Base-by-base conservation (phyloP, 2,329 filamentous ascomycete genomes). In the Alternaria sp. region DNA sequence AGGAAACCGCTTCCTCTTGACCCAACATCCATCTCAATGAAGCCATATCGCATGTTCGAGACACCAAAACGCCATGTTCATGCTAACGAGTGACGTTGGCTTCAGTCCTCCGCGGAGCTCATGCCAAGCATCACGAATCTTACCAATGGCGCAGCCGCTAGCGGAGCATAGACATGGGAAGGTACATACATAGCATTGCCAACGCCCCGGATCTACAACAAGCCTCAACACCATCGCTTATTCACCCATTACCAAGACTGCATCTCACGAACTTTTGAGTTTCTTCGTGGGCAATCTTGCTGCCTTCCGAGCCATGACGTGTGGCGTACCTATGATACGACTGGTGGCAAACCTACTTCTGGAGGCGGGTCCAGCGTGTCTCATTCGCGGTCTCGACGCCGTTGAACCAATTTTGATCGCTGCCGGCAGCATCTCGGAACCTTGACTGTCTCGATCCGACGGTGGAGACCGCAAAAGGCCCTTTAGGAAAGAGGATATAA, bases 391-490 rank as follows among this genome's bases (percentile, higher is more conserved):
- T 57, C 21, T 58, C 50, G 56, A 57, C 53, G 65, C 63, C 43
- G 63, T 66, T 56, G 67, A 66, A 53, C 59, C 53, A 54, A 57
- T 63, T 58, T 63, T 63, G 59, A 59, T 66, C 59, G 59, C 65
- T 26, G 53, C 67, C 72, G 72, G 73, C 70, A 64, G 64, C 65
- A 72, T 69, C 66, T 74, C 73, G 75, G 72, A 68, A 65, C 55
- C 57, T 62, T 65, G 57, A 57, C 52, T 47, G 55, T 52, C 59
- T 60, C 57, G 54, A 61, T 65, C 62, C 66, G 60, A 59, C 56
- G 56, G 67, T 62, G 63, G 68, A 67, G 69, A 68, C 74, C 72
- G 75, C 62, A 77, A 70, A 78, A 75, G 75, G 76, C 71, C 76
- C 77, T 77, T 78, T 74, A 68, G 40, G 23, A 52, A 55, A 59